A percentile compares a stretch with the other conserved stretches of the same genome.
These are phyloP conservation scores for Saccharomycopsis sp. DNA, from an alignment of 805 yeast genomes.

Conservation along the genomic window DNA sequence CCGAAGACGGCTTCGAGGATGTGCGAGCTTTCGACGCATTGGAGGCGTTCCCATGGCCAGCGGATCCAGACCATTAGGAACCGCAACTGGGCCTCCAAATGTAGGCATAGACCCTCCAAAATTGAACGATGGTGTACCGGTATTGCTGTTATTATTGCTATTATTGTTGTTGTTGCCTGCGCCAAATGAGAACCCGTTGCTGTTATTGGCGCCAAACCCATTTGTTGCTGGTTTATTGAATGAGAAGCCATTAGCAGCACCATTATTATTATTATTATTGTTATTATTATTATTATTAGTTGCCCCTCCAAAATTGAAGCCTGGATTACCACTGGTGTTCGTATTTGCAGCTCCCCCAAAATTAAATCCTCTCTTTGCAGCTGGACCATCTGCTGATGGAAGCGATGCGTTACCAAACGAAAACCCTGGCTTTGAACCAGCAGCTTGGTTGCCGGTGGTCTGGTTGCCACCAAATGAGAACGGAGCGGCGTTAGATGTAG, in stretches of 20 bases:
- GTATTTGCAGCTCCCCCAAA: background rate
- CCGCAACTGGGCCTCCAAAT: background rate
- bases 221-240: conserved; percentile 1
- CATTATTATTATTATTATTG: background rate
- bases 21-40: background rate
- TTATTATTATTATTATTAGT: background rate
- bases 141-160: background rate
- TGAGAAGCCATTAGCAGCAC: background rate
- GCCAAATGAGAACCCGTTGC: background rate
- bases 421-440: background rate
- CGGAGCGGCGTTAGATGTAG: background rate
- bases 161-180: background rate
- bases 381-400: background rate
- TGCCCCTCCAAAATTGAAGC: background rate
- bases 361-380: background rate
- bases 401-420: background rate
- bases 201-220: background rate
- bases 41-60: background rate
- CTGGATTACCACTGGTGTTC: background rate
- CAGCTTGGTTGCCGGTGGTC: background rate
- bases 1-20: background rate
- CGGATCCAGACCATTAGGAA: background rate
- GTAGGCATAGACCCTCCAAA: background rate
- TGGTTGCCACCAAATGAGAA: background rate
- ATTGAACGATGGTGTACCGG: background rate